Evolutionary conservation across 192 early-diverging fungal species (phyloP).

Genomic region (Podochytrium sp.): DNA sequence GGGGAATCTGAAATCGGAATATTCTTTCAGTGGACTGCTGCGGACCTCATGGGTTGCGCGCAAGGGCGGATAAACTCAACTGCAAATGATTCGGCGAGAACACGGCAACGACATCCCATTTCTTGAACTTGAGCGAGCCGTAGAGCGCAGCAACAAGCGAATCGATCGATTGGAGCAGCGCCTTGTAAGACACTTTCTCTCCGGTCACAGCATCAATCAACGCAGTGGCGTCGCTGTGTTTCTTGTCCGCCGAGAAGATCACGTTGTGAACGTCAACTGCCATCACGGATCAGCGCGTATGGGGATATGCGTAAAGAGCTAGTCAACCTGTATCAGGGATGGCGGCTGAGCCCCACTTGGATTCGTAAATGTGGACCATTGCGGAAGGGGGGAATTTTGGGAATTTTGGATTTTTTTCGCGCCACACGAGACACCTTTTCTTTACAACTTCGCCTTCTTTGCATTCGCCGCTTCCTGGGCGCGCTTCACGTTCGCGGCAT

Average conservation of each 20-base stretch:
- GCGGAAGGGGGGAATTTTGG: too few species aligned
- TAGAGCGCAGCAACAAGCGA: constrained; percentile 56
- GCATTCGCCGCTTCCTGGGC: constrained; percentile 53
- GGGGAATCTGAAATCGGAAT: constrained; percentile 49
- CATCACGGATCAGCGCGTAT: too few species aligned
- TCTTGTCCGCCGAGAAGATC: constrained; percentile 16
- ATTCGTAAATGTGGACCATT: too few species aligned
- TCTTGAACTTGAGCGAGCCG: constrained; percentile 58
- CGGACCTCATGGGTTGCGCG: too few species aligned
- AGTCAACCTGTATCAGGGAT: constrained; percentile 7
- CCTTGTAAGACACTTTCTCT: constrained; percentile 45
- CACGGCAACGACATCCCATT: constrained; percentile 72
- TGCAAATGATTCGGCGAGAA: constrained; percentile 72
- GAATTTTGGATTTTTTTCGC: too few species aligned
- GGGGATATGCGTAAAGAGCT: neutral
- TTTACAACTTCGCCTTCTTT: constrained; percentile 33
- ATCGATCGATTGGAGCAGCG: constrained; percentile 47
- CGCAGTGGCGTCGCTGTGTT: constrained; percentile 18
- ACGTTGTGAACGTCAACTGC: constrained; percentile 24
- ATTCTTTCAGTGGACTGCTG: neutral
- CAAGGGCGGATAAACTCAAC: constrained; percentile 17
- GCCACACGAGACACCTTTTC: too few species aligned
- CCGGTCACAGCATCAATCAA: constrained; percentile 61
- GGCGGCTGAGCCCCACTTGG: neutral
- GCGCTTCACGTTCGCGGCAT: constrained; percentile 46